Conservation (phyloP, 495 filamentous ascomycete genomes). For the Trichoderma erinaceum region DNA sequence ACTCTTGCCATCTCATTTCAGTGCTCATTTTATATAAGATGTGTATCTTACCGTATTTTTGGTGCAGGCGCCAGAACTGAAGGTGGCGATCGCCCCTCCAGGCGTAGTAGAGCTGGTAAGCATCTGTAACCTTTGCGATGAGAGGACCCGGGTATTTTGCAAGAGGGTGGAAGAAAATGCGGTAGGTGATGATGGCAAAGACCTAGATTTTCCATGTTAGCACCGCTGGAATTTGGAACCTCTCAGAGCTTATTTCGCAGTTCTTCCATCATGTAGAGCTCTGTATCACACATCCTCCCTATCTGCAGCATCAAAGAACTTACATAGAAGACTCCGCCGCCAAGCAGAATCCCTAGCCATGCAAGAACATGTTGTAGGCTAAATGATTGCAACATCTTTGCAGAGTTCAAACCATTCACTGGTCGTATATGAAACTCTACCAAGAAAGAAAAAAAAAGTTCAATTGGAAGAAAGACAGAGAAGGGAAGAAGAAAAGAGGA, state of each 20-base stretch:
- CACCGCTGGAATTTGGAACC: background rate
- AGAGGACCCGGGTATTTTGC: slow-evolving; percentile 62
- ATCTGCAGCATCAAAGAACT: background rate
- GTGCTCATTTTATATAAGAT: too few relatives aligned
- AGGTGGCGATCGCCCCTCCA: slow-evolving; percentile 56
- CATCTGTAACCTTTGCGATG: slow-evolving; percentile 50
- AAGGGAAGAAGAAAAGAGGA: background rate
- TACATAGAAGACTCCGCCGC: slow-evolving; percentile 13
- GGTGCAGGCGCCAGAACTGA: slow-evolving; percentile 50
- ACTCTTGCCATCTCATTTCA: background rate
- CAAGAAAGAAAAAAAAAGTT: background rate
- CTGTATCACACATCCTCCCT: background rate
- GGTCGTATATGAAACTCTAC: background rate
- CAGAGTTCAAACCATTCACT: background rate
- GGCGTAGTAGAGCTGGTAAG: slow-evolving; percentile 51
- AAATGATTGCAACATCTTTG: slow-evolving; percentile 1
- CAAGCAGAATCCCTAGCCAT: slow-evolving; percentile 9
- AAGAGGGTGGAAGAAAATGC: slow-evolving; percentile 56
- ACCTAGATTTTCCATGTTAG: slow-evolving; percentile 25
- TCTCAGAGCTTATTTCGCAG: background rate
- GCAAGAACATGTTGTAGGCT: background rate
- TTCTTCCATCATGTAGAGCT: background rate
- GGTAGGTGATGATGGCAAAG: slow-evolving; percentile 40
- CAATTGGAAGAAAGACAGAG: background rate
- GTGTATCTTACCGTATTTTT: slow-evolving; percentile 45